Evolutionary conservation across 176 grass and related monocot genomes (phyloP).

Genomic region (Oryza glumipatula): DNA sequence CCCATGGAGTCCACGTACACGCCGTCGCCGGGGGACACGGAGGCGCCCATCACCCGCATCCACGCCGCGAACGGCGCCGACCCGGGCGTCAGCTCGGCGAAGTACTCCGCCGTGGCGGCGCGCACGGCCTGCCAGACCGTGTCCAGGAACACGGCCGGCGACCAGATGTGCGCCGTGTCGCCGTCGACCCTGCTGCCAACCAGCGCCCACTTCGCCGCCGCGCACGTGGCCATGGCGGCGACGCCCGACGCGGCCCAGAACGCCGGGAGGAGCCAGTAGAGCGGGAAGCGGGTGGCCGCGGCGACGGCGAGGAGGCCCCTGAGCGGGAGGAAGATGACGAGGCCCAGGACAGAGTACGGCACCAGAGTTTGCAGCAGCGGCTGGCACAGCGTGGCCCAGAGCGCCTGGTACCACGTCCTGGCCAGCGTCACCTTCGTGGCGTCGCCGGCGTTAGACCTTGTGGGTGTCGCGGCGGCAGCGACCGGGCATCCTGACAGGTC

Average conservation of each 20-base stretch:
- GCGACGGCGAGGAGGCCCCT: slow-evolving; percentile 27
- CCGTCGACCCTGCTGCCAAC: slow-evolving; percentile 55
- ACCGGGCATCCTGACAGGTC: slow-evolving; percentile 63
- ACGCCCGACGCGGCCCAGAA: slow-evolving; percentile 57
- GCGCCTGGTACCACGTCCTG: slow-evolving; percentile 53
- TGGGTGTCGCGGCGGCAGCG: not conserved
- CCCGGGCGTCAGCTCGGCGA: slow-evolving; percentile 57
- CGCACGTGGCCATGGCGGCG: slow-evolving; percentile 41
- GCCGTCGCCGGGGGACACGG: slow-evolving; percentile 24
- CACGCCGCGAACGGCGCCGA: slow-evolving; percentile 53
- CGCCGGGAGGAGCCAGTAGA: slow-evolving; percentile 53
- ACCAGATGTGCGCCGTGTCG: slow-evolving; percentile 61
- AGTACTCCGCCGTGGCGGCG: slow-evolving; percentile 52
- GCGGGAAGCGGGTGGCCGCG: not conserved
- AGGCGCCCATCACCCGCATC: slow-evolving; percentile 62
- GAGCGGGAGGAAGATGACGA: slow-evolving; percentile 48
- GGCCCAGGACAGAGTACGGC: slow-evolving; percentile 53
- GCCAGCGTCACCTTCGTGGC: slow-evolving; percentile 51
- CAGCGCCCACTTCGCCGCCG: slow-evolving; percentile 54
- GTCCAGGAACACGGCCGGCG: slow-evolving; percentile 60
- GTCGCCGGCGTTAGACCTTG: not conserved
- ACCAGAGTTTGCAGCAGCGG: slow-evolving; percentile 60
- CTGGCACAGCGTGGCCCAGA: slow-evolving; percentile 71
- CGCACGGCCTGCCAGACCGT: slow-evolving; percentile 62
- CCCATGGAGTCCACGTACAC: slow-evolving; percentile 73